Evolutionary conservation across 108 stramenopile genomes (phyloP).

Genomic region (Phaeodactylum tricornutum): DNA sequence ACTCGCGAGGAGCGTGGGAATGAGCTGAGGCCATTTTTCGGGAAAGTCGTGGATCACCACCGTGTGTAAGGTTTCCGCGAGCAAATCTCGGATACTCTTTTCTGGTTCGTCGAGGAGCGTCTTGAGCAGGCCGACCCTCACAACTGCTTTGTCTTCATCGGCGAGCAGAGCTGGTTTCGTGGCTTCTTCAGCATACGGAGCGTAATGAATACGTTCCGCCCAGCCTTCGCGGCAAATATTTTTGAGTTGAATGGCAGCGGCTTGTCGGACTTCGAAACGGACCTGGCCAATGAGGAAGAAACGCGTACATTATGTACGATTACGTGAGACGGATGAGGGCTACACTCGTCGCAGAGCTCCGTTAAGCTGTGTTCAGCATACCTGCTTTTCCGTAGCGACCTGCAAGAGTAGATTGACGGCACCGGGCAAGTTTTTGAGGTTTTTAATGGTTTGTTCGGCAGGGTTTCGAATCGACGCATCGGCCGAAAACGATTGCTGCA

Average conservation of each 20-base stretch:
- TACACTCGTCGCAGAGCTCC: too few relatives aligned
- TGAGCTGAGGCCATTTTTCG: conserved; percentile 78
- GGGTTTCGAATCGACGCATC: conserved; percentile 62
- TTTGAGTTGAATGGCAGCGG: conserved; percentile 84
- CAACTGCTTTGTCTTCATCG: conserved; percentile 55
- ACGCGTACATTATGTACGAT: too few relatives aligned
- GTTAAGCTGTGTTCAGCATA: conserved; percentile 23
- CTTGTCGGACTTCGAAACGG: conserved; percentile 82
- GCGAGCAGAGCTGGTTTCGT: conserved; percentile 41
- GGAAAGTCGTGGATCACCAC: conserved; percentile 91
- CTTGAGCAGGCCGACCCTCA: conserved; percentile 62
- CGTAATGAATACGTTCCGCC: conserved; percentile 63
- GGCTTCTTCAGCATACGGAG: conserved; percentile 32
- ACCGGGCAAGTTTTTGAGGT: conserved; percentile 76
- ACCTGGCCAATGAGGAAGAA: too few relatives aligned
- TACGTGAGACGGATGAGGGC: too few relatives aligned
- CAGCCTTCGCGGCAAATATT: conserved; percentile 87
- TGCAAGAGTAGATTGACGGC: conserved; percentile 65
- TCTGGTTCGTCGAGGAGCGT: conserved; percentile 79
- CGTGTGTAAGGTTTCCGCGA: conserved; percentile 88
- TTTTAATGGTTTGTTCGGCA: conserved; percentile 73
- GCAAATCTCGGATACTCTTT: conserved; percentile 77
- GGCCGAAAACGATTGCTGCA: conserved; percentile 85
- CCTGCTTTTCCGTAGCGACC: conserved; percentile 79
- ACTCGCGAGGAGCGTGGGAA: conserved; percentile 72